Percentiles rank a stretch among this genome's conserved stretches.
These are phyloP conservation scores for Celoporthe dispersa DNA, from an alignment of 2,329 filamentous ascomycete species.

Conservation along the genomic window DNA sequence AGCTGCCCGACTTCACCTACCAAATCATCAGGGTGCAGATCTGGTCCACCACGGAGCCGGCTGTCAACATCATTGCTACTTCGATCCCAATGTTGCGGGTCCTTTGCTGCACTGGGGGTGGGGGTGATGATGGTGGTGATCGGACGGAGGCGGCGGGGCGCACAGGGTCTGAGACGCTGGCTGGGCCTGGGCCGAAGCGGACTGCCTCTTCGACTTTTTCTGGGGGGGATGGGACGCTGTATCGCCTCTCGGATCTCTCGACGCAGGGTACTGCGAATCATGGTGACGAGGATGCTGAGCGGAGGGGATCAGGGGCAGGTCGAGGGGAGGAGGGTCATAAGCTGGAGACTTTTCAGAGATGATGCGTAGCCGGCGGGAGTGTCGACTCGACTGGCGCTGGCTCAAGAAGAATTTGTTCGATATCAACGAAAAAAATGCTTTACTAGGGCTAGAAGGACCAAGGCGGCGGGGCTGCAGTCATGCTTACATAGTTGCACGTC, in stretches of 20 bases:
- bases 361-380: not conserved
- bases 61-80: slow-evolving; percentile 8
- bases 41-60: slow-evolving; percentile 10
- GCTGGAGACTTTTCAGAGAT: not conserved
- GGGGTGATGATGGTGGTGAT: not conserved
- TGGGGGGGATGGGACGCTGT: not conserved
- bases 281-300: not conserved
- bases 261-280: not conserved
- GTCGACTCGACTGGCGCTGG: no score
- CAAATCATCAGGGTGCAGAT: not conserved
- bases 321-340: not conserved
- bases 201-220: not conserved
- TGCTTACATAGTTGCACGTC: not conserved
- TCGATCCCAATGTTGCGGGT: slow-evolving; percentile 10
- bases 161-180: not conserved
- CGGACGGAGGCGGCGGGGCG: no score
- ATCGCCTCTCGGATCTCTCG: not conserved
- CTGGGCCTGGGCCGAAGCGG: not conserved
- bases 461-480: no score
- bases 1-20: not conserved
- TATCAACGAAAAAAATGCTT: no score
- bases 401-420: no score
- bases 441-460: no score
- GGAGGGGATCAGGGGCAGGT: no score
- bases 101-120: not conserved